Evolutionary conservation across 2,329 filamentous ascomycete species (phyloP).

Genomic region (Colletotrichum sp.): DNA sequence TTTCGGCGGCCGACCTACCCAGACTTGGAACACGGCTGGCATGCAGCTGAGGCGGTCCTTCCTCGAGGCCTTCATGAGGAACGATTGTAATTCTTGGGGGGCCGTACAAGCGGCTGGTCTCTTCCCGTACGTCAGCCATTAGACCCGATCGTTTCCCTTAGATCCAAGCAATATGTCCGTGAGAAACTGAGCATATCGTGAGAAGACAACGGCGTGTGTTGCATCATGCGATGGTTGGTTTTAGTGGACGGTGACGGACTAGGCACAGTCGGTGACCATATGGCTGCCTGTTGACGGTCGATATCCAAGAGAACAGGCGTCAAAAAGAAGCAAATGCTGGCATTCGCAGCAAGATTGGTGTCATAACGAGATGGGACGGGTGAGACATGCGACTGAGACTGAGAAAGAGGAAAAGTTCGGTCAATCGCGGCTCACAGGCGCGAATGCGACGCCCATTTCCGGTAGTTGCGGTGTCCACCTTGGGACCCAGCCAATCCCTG

Average conservation of each 20-base stretch:
- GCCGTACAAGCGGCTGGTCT: conserved; percentile 21
- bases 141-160: conserved; percentile 10
- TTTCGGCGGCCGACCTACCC: neutral
- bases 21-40: conserved; percentile 13
- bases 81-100: conserved; percentile 21
- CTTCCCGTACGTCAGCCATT: conserved; percentile 22
- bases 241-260: neutral
- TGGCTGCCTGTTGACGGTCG: neutral
- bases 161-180: conserved; percentile 8
- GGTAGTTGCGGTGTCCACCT: conserved; percentile 2
- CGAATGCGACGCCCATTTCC: conserved; percentile 5
- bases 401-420: conserved; percentile 14
- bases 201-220: conserved; percentile 4
- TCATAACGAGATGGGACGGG: neutral
- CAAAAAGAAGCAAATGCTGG: conserved; percentile 3
- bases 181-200: conserved; percentile 19
- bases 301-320: neutral
- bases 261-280: neutral
- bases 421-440: neutral
- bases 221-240: conserved; percentile 14
- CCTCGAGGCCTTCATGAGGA: conserved; percentile 12
- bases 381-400: conserved; percentile 7
- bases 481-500: conserved; percentile 5
- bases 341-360: neutral
- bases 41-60: conserved; percentile 19